Percentiles rank a stretch among this genome's conserved stretches.
These are phyloP conservation scores for Elaeis guineensis DNA, from an alignment of 176 grass and related monocot genomes.

Conservation along the genomic window DNA sequence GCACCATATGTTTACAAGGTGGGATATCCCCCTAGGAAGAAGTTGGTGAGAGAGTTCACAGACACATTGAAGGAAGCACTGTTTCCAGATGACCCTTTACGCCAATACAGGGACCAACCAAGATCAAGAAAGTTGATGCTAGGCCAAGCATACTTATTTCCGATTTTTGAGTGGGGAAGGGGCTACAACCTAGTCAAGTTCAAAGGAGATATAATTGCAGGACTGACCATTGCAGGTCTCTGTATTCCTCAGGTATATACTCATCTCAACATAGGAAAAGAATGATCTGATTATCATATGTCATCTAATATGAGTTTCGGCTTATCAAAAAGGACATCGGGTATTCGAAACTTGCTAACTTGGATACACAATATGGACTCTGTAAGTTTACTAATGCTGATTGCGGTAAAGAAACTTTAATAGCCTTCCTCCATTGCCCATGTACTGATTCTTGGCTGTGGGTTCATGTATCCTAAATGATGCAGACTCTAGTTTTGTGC, in stretches of 20 bases:
- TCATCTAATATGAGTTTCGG: no score
- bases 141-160: constrained; percentile 4
- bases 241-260: constrained; percentile 11
- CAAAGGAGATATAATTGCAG: constrained; percentile 8
- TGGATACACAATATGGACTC: constrained; percentile 1
- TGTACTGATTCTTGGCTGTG: no score
- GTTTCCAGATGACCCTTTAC: constrained; percentile 10
- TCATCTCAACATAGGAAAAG: background rate
- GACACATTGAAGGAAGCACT: constrained; percentile 2
- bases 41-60: background rate
- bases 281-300: no score
- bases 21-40: background rate
- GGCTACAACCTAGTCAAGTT: background rate
- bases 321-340: constrained; percentile 4
- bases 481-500: constrained; percentile 16
- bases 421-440: no score
- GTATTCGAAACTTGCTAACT: constrained; percentile 7
- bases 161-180: constrained; percentile 5
- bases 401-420: no score
- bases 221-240: constrained; percentile 9
- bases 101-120: constrained; percentile 10
- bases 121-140: background rate
- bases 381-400: constrained; percentile 2
- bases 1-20: background rate
- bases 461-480: no score